A percentile compares a stretch with the other conserved stretches of the same genome.
These are phyloP conservation scores for Xylaria palmicola DNA, from an alignment of 495 filamentous ascomycete species.

Conservation along the genomic window DNA sequence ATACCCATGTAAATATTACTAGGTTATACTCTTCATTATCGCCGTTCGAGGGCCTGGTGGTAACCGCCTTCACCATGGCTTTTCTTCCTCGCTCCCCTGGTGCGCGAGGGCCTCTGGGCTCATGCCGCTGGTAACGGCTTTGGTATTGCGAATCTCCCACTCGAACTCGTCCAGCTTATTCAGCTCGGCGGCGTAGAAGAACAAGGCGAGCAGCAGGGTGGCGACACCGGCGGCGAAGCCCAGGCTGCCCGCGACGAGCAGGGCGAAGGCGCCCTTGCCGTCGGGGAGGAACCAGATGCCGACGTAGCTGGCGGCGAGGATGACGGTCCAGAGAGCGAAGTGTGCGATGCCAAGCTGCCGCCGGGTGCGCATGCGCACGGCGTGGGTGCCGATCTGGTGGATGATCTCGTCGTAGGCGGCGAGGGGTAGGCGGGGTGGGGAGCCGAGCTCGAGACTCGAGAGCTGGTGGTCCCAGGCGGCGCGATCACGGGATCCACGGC, in stretches of 20 bases:
- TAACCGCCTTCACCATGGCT: constrained; percentile 14
- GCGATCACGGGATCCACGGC: constrained; percentile 19
- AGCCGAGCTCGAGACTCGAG: constrained; percentile 16
- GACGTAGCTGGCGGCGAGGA: constrained; percentile 69
- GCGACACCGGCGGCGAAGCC: constrained; percentile 72
- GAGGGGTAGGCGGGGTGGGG: constrained; percentile 27
- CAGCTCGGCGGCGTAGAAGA: constrained; percentile 83
- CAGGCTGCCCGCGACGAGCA: constrained; percentile 75
- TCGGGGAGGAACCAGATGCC: constrained; percentile 82
- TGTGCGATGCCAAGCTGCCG: constrained; percentile 67
- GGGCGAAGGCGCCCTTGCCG: constrained; percentile 75
- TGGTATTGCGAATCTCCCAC: constrained; percentile 83
- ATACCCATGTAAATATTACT: not conserved
- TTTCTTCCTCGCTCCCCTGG: constrained; percentile 24
- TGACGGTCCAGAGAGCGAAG: constrained; percentile 63
- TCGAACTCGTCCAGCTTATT: constrained; percentile 88
- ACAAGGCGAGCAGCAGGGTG: constrained; percentile 79
- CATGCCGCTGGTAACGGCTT: constrained; percentile 29
- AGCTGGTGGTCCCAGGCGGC: constrained; percentile 23
- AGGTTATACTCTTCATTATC: not conserved
- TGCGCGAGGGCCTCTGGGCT: constrained; percentile 17
- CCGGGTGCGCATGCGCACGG: constrained; percentile 64
- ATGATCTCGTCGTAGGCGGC: constrained; percentile 72
- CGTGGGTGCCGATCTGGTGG: constrained; percentile 63
- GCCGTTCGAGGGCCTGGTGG: not conserved